Percentiles rank a stretch among this genome's conserved stretches.
Evolutionary conservation across 305 asterid genomes (phyloP).

Genomic region (Fraxinus greggii): DNA sequence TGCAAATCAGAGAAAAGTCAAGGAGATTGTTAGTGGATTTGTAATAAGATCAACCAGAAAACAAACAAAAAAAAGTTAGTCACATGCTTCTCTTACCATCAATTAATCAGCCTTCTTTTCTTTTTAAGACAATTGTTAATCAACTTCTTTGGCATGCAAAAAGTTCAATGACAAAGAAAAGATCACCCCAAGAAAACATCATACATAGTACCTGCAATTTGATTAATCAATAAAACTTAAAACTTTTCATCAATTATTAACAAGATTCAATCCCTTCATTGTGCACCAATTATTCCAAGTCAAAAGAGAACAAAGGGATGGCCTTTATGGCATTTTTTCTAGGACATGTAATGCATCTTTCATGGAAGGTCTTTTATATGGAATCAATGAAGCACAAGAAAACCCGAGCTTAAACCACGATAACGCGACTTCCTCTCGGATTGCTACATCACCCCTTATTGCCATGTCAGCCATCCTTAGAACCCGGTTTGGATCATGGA

Average conservation of each 20-base stretch:
- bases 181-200: conserved; percentile 20
- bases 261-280: conserved; percentile 30
- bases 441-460: conserved; percentile 56
- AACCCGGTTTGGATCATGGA: conserved; percentile 46
- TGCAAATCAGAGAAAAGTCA: background rate
- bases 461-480: conserved; percentile 68
- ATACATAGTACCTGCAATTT: conserved; percentile 20
- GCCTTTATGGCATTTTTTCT: conserved; percentile 47
- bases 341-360: conserved; percentile 68
- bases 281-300: conserved; percentile 36
- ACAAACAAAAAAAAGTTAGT: background rate
- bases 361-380: conserved; percentile 87
- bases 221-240: conserved; percentile 25
- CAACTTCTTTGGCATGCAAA: conserved; percentile 23
- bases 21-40: background rate
- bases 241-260: conserved; percentile 29
- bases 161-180: conserved; percentile 45
- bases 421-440: conserved; percentile 53
- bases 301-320: conserved; percentile 35
- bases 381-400: conserved; percentile 79
- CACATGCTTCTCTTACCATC: background rate
- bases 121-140: background rate
- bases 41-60: background rate
- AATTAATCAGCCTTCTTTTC: conserved; percentile 14
- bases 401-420: conserved; percentile 79